phyloP scores from a whole-genome alignment of 1,284 basidiomycete genomes.

The Ustilago trichophora region DNA sequence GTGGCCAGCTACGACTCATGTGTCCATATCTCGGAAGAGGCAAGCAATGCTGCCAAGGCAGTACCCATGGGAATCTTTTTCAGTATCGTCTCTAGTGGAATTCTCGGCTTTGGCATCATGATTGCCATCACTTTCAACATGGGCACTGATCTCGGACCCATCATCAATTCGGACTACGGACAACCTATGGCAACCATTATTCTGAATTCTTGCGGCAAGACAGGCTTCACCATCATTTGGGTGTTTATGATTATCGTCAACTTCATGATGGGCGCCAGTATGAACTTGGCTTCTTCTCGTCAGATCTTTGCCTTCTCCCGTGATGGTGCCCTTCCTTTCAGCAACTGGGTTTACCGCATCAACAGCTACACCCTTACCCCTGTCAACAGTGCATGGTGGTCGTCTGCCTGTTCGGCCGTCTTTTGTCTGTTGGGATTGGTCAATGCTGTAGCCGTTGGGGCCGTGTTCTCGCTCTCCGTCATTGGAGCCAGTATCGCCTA shows the following conservation, averaged over 20 bases:
- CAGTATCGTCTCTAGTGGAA: conserved; percentile 72
- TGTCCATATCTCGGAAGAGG: conserved; percentile 80
- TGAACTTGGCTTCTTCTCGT: conserved; percentile 72
- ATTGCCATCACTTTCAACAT: conserved; percentile 67
- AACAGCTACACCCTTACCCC: conserved; percentile 67
- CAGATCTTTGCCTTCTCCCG: conserved; percentile 76
- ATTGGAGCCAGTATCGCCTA: conserved; percentile 45
- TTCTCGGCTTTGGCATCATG: conserved; percentile 43
- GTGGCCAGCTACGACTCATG: conserved; percentile 81
- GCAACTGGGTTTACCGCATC: conserved; percentile 75
- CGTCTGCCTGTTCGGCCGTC: conserved; percentile 22
- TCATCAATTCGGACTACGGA: conserved; percentile 73
- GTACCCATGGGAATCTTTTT: conserved; percentile 80
- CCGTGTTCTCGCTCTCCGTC: conserved; percentile 41
- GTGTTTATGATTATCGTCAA: conserved; percentile 67
- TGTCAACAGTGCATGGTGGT: conserved; percentile 48
- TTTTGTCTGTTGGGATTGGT: conserved; percentile 40
- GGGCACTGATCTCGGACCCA: conserved; percentile 73
- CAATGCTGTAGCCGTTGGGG: conserved; percentile 38
- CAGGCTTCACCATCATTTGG: conserved; percentile 68
- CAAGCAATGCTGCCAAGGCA: conserved; percentile 74
- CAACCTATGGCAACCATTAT: conserved; percentile 72
- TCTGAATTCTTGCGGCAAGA: conserved; percentile 64
- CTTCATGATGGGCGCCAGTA: conserved; percentile 80
- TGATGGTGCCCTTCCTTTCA: conserved; percentile 78